Evolutionary conservation across 192 early-diverging fungal species (phyloP), one percentile per base, ranked within the genome.

Genomic region (Chytriomyces sp.): DNA sequence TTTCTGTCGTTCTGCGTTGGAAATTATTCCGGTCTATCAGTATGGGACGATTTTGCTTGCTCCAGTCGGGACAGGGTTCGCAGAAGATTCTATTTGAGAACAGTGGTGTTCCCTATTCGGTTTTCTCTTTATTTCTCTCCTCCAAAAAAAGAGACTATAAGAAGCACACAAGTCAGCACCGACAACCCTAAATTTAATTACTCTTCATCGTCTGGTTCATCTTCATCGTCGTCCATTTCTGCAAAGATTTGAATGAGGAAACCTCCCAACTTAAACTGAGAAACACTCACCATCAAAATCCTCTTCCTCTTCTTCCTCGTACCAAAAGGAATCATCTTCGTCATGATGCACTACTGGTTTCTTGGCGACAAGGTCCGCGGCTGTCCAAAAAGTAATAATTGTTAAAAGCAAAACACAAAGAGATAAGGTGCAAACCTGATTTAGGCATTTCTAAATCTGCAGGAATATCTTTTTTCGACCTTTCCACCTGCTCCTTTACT

Each of bases 401-500:
- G 31, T 19, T 28, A 3, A 25, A 10, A 49, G 57, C 28, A 0
- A 34, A 33, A 31, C 25, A 64, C 26, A 56, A 52, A 56, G 2
- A 17, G 12, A 30, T 33, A 39, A 3, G 19, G 0, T 30, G 1
- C 22, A 52, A 34, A 85, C 83, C 79, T 61, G 44, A 66, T 12
- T 75, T 85, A 8, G 84, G 85, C 75, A 87, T 79, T 32, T 74
- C 66, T 30, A 87, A 52, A 54, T 86, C 83, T 12, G 30, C 69
- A 3, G 86, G 86, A 59, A 86, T 84, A 70, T 88, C 80, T 59
- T 75, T 79, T 58, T 83, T 82, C 26, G 80, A 82, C 58, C 37
- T 28, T 71, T 87, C 81, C 28, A 87, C 86, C 44, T 84, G 77
- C 62, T 77, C 65, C 52, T 74, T 67, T 3, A 87, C 80, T 41